phyloP scores from a whole-genome alignment of 192 early-diverging fungal species.

The Entophlyctis helioformis region DNA sequence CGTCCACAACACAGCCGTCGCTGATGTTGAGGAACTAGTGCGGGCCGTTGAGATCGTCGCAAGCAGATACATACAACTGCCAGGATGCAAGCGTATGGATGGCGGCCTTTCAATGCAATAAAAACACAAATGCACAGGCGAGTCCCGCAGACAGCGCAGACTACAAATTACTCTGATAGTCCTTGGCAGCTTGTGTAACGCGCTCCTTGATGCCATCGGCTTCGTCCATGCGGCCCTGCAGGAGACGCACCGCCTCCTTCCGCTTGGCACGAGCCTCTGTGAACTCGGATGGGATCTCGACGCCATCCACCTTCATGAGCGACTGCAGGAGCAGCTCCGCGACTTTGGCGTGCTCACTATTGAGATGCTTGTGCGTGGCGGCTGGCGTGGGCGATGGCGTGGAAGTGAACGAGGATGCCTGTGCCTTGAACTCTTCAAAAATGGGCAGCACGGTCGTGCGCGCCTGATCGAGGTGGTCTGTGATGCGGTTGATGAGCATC shows the following conservation, averaged over 20 bases:
- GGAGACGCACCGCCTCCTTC: conserved; percentile 55
- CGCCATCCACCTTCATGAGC: conserved; percentile 62
- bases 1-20: no score
- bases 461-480: conserved; percentile 15
- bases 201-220: conserved; percentile 58
- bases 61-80: no score
- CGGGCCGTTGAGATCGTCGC: no score
- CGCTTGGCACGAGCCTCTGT: conserved; percentile 59
- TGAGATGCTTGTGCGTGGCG: conserved; percentile 40
- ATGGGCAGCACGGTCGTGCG: conserved; percentile 18
- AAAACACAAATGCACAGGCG: no score
- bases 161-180: no score
- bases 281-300: conserved; percentile 55
- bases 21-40: no score
- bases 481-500: conserved; percentile 31
- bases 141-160: no score
- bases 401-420: conserved; percentile 13
- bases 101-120: no score
- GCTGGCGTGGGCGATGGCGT: conserved; percentile 23
- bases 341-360: conserved; percentile 50
- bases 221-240: conserved; percentile 65
- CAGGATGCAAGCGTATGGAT: no score
- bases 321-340: conserved; percentile 70
- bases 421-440: conserved; percentile 25
- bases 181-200: no score